Conservation (phyloP, 306 rosid genomes). For the Prunus kanzakura region DNA sequence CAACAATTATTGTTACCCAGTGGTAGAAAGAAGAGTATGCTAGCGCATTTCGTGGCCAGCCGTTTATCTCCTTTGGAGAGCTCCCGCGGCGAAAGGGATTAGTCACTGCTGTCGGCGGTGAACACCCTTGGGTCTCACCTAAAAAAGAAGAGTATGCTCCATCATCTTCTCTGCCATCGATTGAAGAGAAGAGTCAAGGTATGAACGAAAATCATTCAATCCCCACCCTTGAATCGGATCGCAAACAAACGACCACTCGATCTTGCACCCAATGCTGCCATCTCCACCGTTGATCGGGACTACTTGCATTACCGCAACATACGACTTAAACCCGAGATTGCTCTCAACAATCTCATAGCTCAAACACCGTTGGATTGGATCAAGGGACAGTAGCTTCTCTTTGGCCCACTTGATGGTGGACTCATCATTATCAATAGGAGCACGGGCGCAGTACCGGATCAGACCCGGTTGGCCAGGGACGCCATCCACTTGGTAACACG, state of each 20-base stretch:
- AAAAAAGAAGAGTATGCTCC: slow-evolving; percentile 14
- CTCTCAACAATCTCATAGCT: slow-evolving; percentile 40
- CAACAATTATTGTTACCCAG: not conserved
- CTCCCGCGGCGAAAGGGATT: no score
- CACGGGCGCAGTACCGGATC: slow-evolving; percentile 42
- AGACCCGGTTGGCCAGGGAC: slow-evolving; percentile 42
- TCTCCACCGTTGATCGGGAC: slow-evolving; percentile 12
- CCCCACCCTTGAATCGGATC: slow-evolving; percentile 52
- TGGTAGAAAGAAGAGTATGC: slow-evolving; percentile 6
- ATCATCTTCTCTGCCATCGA: slow-evolving; percentile 36
- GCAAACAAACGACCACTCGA: slow-evolving; percentile 52
- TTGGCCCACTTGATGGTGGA: slow-evolving; percentile 35
- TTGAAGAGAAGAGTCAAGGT: slow-evolving; percentile 19
- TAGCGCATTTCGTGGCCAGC: not conserved
- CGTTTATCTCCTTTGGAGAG: no score
- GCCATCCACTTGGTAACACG: slow-evolving; percentile 42
- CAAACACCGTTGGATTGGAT: slow-evolving; percentile 41
- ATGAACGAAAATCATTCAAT: slow-evolving; percentile 28
- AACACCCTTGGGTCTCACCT: no score
- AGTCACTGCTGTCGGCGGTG: no score
- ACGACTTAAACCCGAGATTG: slow-evolving; percentile 51
- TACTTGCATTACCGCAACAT: slow-evolving; percentile 35
- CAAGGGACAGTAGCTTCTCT: slow-evolving; percentile 47
- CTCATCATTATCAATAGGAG: not conserved
- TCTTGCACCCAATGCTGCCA: slow-evolving; percentile 36